Base-by-base conservation (phyloP, 345 rosid genomes). In the Aquilaria sinensis region DNA sequence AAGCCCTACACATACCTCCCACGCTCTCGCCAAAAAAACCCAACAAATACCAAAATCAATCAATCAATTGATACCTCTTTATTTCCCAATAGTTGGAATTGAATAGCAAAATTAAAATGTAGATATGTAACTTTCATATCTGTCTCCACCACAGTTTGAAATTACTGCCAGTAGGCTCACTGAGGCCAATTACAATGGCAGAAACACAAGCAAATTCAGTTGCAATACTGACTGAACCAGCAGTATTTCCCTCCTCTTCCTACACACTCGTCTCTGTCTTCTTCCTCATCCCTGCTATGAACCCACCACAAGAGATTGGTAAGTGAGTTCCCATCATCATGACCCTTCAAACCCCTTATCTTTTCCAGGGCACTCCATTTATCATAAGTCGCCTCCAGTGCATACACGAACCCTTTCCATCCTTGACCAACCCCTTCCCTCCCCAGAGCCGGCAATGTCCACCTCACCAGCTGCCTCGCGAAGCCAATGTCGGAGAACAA, bases 251-350 rank as follows among this genome's bases (percentile, higher is more conserved):
- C 87, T 31, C 82, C 86, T 58, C 70, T 84, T 8, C 66, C 71
- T 37, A 37, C 43, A 12, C 30, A 71, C 53, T 47, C 72, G 1
- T 64, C 68, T 63, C 73, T 23, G 23, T 23, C 83, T 10, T 69
- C 80, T 64, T 60, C 81, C 60, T 68, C 51, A 30, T 66, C 75
- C 60, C 96, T 81, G 43, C 94, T 88, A 54, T 88, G 89, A 75
- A 85, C 72, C 99, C 99, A 93, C 97, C 99, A 93, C 67, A 93
- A 69, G 0, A 93, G 80, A 77, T 90, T 93, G 31, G 76, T 77
- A 7, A 86, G 78, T 29, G 97, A 86, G 71, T 88, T 93, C 31
- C 97, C 97, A 70, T 88, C 92, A 60, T 90, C 92, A 63, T 57
- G 47, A 2, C 84, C 86, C 41, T 70, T 81, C 75, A 93, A 76